Evolutionary conservation across 129 eudicot species (phyloP).

Genomic region (Helianthus annuus): DNA sequence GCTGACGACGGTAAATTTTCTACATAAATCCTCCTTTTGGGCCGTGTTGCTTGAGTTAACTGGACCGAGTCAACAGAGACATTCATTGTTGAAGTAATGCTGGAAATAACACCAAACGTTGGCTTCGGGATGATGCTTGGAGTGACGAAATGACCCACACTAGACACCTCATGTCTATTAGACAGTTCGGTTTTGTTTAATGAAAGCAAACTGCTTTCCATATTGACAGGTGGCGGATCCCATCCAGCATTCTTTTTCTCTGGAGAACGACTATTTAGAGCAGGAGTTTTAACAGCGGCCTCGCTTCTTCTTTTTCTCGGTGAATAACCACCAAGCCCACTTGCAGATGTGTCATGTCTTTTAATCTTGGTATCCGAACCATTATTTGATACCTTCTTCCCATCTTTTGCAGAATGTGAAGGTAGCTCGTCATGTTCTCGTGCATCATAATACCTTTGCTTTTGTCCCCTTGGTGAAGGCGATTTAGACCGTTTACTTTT

Average conservation of each 20-base stretch:
- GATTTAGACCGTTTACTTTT: slow-evolving; percentile 55
- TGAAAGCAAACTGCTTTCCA: slow-evolving; percentile 33
- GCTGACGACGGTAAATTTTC: slow-evolving; percentile 81
- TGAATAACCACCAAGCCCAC: slow-evolving; percentile 95
- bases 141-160: slow-evolving; percentile 29
- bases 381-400: slow-evolving; percentile 49
- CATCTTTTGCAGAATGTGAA: slow-evolving; percentile 63
- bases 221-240: slow-evolving; percentile 55
- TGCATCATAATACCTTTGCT: slow-evolving; percentile 46
- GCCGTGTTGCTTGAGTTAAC: slow-evolving; percentile 97
- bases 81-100: slow-evolving; percentile 42
- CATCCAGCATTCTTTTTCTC: slow-evolving; percentile 62
- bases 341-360: slow-evolving; percentile 54
- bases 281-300: slow-evolving; percentile 76
- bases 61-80: slow-evolving; percentile 78
- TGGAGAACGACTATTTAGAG: slow-evolving; percentile 76
- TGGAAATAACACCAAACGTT: slow-evolving; percentile 40
- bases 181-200: slow-evolving; percentile 40
- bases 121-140: slow-evolving; percentile 37
- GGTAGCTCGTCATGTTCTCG: slow-evolving; percentile 52
- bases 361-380: slow-evolving; percentile 58
- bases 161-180: slow-evolving; percentile 34
- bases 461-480: slow-evolving; percentile 54
- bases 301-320: slow-evolving; percentile 95
- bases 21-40: slow-evolving; percentile 91